These are phyloP conservation scores for Trapa incisa DNA, from an alignment of 345 rosid species.

Conservation along the genomic window DNA sequence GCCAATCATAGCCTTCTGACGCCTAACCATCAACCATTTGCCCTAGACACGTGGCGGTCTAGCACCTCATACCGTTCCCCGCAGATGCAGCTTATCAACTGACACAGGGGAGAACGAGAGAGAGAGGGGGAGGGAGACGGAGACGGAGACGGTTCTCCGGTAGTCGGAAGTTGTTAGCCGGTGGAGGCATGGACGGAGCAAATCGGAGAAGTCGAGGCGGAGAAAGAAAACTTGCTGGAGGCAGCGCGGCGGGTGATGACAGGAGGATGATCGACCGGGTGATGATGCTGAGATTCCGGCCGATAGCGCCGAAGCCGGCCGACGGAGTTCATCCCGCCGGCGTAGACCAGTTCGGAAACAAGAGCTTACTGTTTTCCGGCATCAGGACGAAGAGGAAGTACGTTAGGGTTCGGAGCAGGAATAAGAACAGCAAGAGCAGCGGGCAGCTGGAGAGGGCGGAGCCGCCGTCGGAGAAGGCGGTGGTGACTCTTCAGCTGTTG, in stretches of 20 bases:
- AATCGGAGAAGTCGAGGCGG: neutral
- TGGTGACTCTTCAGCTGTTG: conserved; percentile 14
- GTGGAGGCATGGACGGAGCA: too few relatives aligned
- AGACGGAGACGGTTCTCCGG: neutral
- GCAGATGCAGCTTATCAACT: too few relatives aligned
- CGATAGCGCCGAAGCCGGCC: conserved; percentile 18
- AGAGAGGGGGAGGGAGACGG: neutral
- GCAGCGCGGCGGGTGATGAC: conserved; percentile 1
- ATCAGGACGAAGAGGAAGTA: conserved; percentile 15
- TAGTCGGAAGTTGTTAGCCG: too few relatives aligned
- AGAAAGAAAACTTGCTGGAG: too few relatives aligned
- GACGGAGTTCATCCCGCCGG: neutral
- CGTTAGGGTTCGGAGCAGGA: conserved; percentile 8
- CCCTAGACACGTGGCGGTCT: too few relatives aligned
- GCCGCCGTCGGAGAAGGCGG: conserved; percentile 4
- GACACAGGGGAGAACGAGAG: neutral
- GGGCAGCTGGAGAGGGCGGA: neutral
- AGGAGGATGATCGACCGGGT: conserved; percentile 1
- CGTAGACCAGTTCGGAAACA: conserved; percentile 4
- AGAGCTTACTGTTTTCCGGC: neutral
- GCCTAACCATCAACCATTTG: too few relatives aligned
- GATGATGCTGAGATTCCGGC: conserved; percentile 14
- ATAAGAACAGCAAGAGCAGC: neutral
- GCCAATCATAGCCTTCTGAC: too few relatives aligned
- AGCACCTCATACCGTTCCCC: too few relatives aligned